Evolutionary conservation across 2,329 filamentous ascomycete species (phyloP).

Genomic region (Aspergillus sp.): DNA sequence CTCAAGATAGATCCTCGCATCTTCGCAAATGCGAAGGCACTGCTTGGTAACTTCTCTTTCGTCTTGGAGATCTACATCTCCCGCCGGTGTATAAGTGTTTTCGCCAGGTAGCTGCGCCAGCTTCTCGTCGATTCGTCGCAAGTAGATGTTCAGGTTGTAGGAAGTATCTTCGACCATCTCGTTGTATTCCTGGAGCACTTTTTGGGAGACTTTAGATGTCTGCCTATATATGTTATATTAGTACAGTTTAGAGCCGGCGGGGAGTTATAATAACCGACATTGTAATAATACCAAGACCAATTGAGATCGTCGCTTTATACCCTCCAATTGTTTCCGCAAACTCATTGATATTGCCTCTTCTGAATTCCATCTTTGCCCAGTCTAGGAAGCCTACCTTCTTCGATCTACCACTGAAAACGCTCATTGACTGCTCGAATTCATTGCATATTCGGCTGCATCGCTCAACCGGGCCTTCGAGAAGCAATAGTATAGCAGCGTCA

Average conservation of each 20-base stretch:
- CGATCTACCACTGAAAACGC: slow-evolving; percentile 34
- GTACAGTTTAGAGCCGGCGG: slow-evolving; percentile 15
- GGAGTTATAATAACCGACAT: slow-evolving; percentile 29
- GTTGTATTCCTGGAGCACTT: slow-evolving; percentile 37
- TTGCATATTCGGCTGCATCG: slow-evolving; percentile 38
- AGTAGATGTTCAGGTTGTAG: slow-evolving; percentile 36
- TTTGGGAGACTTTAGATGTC: slow-evolving; percentile 28
- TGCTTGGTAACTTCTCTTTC: slow-evolving; percentile 39
- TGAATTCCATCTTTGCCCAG: slow-evolving; percentile 46
- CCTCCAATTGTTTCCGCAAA: slow-evolving; percentile 41
- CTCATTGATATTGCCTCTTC: slow-evolving; percentile 41
- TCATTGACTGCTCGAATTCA: slow-evolving; percentile 40
- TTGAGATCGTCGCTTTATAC: slow-evolving; percentile 43
- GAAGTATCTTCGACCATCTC: slow-evolving; percentile 41
- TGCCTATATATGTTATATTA: slow-evolving; percentile 28
- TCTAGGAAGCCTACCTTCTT: slow-evolving; percentile 38
- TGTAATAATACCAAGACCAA: slow-evolving; percentile 38
- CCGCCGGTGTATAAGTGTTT: slow-evolving; percentile 18
- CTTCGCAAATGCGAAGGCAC: slow-evolving; percentile 43
- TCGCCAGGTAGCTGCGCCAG: slow-evolving; percentile 22
- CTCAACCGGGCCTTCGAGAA: slow-evolving; percentile 37
- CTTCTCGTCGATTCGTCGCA: slow-evolving; percentile 40
- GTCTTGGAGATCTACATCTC: slow-evolving; percentile 34
- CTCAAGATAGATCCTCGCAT: slow-evolving; percentile 36
- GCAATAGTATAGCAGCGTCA: slow-evolving; percentile 23